Percentiles rank a stretch among this genome's conserved stretches.
Evolutionary conservation across 345 rosid species (phyloP).

Genomic region (Rhodamnia rubescens): DNA sequence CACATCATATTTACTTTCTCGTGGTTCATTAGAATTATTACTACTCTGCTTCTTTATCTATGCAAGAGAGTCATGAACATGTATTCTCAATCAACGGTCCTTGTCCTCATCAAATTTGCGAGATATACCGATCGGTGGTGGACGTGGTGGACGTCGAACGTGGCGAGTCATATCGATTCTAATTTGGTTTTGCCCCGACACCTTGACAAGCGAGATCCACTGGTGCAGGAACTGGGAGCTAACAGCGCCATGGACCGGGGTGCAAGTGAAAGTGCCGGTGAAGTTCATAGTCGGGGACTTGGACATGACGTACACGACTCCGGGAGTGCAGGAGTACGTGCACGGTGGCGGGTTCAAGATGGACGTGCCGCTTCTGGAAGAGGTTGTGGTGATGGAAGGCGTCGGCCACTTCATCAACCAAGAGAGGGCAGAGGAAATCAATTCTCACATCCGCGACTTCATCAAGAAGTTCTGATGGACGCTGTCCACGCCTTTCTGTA

Average conservation of each 20-base stretch:
- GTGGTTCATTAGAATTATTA: background rate
- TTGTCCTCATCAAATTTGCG: background rate
- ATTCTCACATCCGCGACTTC: slow-evolving; percentile 36
- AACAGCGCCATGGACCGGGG: slow-evolving; percentile 57
- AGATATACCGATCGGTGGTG: background rate
- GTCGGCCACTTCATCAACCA: slow-evolving; percentile 66
- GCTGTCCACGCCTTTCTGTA: background rate
- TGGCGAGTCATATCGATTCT: background rate
- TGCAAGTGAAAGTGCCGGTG: slow-evolving; percentile 44
- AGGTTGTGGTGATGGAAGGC: slow-evolving; percentile 48
- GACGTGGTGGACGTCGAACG: background rate
- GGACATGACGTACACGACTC: slow-evolving; percentile 56
- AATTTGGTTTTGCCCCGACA: background rate
- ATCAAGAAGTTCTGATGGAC: slow-evolving; percentile 22
- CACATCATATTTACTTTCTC: background rate
- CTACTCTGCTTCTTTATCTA: background rate
- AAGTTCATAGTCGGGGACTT: slow-evolving; percentile 54
- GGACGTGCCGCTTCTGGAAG: slow-evolving; percentile 47
- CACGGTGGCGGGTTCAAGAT: slow-evolving; percentile 35
- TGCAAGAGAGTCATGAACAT: fast-evolving
- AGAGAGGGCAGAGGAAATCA: slow-evolving; percentile 56
- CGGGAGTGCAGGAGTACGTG: slow-evolving; percentile 49
- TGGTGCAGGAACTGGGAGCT: slow-evolving; percentile 67
- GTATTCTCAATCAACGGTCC: background rate
- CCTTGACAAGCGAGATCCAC: background rate